These are phyloP conservation scores for Pochonia chlamydosporia DNA, from an alignment of 2,329 filamentous ascomycete species.

Conservation along the genomic window DNA sequence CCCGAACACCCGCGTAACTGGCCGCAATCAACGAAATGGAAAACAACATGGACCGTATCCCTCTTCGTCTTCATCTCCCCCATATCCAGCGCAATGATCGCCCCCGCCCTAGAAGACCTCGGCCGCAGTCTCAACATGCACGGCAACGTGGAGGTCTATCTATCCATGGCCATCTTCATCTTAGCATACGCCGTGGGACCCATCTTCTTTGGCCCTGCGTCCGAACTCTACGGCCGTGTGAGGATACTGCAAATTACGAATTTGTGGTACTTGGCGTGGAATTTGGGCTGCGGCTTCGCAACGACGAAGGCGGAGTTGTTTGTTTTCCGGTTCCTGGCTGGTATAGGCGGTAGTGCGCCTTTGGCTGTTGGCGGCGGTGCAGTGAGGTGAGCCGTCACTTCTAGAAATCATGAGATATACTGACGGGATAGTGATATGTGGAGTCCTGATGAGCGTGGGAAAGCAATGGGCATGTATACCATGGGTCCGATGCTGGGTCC, in stretches of 20 bases:
- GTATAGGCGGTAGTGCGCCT: conserved; percentile 27
- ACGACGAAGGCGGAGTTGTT: conserved; percentile 38
- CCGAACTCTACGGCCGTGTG: conserved; percentile 40
- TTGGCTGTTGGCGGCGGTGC: conserved; percentile 9
- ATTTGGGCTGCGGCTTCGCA: conserved; percentile 17
- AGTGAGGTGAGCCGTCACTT: not conserved
- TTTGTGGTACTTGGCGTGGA: conserved; percentile 38
- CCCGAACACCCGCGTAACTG: conserved; percentile 3
- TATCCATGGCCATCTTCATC: conserved; percentile 43
- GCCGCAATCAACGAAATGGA: not conserved
- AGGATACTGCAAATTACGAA: conserved; percentile 35
- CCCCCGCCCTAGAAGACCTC: conserved; percentile 3
- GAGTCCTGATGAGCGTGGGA: conserved; percentile 50
- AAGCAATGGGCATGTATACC: conserved; percentile 57
- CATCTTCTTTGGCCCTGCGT: conserved; percentile 42
- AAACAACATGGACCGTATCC: not conserved
- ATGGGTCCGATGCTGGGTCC: conserved; percentile 54
- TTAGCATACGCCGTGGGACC: conserved; percentile 47
- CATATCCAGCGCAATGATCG: conserved; percentile 3
- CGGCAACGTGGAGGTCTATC: conserved; percentile 1
- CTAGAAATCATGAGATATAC: too few relatives aligned
- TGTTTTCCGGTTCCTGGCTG: conserved; percentile 39
- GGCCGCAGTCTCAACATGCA: not conserved
- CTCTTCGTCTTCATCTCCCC: conserved; percentile 3
- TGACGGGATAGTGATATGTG: conserved; percentile 46